These are phyloP conservation scores for Calendula officinalis DNA, from an alignment of 129 eudicot genomes.

Conservation along the genomic window DNA sequence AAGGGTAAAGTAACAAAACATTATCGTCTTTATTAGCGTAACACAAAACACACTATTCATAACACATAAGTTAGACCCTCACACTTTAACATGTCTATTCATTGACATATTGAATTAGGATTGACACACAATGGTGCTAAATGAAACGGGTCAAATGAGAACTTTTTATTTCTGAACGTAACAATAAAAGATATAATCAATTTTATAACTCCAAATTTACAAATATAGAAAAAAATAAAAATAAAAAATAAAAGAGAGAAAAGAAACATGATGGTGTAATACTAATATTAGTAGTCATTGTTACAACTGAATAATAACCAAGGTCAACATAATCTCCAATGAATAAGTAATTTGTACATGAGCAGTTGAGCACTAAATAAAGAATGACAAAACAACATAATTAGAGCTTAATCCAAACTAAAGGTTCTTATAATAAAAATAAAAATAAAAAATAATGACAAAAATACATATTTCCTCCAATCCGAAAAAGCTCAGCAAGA, in stretches of 20 bases:
- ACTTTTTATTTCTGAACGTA: too few species aligned
- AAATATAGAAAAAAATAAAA: neutral
- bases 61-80: too few species aligned
- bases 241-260: neutral
- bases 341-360: too few species aligned
- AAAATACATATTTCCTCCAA: slow-evolving; percentile 73
- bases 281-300: slow-evolving; percentile 90
- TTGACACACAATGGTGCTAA: too few species aligned
- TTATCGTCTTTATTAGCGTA: too few species aligned
- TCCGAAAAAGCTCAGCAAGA: slow-evolving; percentile 94
- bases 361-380: slow-evolving; percentile 87
- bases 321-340: slow-evolving; percentile 95
- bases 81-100: too few species aligned
- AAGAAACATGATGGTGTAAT: slow-evolving; percentile 1
- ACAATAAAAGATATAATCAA: neutral
- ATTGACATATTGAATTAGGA: too few species aligned
- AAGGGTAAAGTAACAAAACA: too few species aligned
- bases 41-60: too few species aligned
- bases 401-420: neutral
- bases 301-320: slow-evolving; percentile 94
- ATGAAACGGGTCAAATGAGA: too few species aligned
- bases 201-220: neutral
- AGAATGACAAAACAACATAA: slow-evolving; percentile 14
- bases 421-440: neutral
- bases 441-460: neutral